Percentiles rank a stretch among this genome's conserved stretches.
Conservation (phyloP, 768 basidiomycete species). For the Mycena albidolilacea region DNA sequence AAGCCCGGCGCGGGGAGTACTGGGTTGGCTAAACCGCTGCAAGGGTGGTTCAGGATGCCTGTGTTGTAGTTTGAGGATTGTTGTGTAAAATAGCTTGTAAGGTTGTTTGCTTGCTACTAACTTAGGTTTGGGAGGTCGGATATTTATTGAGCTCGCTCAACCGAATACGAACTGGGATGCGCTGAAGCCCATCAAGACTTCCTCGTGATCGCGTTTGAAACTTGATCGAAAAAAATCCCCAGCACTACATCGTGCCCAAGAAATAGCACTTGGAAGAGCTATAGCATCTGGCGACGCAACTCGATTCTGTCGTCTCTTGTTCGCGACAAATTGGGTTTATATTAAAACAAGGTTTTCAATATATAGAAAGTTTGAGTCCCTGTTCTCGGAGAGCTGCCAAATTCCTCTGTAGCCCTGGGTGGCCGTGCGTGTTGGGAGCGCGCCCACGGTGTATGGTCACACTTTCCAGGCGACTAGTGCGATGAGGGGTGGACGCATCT, state of each 20-base stretch:
- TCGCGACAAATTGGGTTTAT: no score
- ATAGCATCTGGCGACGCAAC: no score
- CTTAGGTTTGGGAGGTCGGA: no score
- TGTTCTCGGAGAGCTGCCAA: background rate
- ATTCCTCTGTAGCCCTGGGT: background rate
- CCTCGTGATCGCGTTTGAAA: no score
- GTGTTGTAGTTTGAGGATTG: background rate
- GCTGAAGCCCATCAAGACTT: no score
- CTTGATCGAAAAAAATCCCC: no score
- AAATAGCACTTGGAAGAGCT: no score
- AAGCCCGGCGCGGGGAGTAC: constrained; percentile 1
- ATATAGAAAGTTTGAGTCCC: background rate
- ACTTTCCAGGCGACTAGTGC: background rate
- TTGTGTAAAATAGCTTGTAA: background rate
- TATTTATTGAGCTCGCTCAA: no score
- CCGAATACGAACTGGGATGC: no score
- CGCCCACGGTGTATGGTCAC: background rate
- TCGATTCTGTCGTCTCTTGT: no score
- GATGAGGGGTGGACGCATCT: background rate
- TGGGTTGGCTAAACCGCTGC: background rate
- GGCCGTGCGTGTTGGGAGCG: background rate
- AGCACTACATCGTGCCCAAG: no score
- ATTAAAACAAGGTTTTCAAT: background rate
- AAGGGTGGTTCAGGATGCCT: constrained; percentile 22
- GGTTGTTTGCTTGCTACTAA: no score